A percentile compares a stretch with the other conserved stretches of the same genome.
Conservation (phyloP, 2,329 filamentous ascomycete genomes). For the Coniosporium tulheliwenetii region DNA sequence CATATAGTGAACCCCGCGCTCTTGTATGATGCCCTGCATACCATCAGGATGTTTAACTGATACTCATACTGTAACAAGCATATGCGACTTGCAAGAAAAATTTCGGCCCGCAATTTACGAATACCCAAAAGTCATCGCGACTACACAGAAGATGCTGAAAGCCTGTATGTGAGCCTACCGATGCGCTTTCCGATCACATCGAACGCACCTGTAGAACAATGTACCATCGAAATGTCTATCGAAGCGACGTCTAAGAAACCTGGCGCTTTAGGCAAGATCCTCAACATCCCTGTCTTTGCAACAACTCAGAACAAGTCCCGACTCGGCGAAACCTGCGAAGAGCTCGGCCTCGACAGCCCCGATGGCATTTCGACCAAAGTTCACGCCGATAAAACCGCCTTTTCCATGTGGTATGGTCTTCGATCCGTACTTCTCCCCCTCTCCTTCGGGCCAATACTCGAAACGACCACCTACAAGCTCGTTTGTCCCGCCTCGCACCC, state of each 20-base stretch:
- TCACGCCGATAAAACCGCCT: conserved; percentile 71
- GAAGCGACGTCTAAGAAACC: too few relatives aligned
- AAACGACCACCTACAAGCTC: background rate
- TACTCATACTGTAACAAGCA: conserved; percentile 33
- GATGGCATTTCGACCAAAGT: conserved; percentile 36
- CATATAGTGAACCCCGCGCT: conserved; percentile 19
- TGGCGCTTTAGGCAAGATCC: conserved; percentile 13
- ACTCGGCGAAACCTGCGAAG: conserved; percentile 64
- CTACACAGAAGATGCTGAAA: conserved; percentile 35
- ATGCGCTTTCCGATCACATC: too few relatives aligned
- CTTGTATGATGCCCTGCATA: conserved; percentile 14
- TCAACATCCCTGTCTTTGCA: conserved; percentile 64
- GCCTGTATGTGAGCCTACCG: conserved; percentile 19
- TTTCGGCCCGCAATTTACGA: conserved; percentile 73
- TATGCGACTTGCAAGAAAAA: conserved; percentile 92
- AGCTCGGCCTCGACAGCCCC: conserved; percentile 41
- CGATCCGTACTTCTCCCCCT: too few relatives aligned
- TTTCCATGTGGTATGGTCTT: conserved; percentile 56
- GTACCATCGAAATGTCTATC: too few relatives aligned
- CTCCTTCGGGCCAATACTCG: background rate
- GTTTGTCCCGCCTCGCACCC: background rate
- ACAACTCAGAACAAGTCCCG: conserved; percentile 73
- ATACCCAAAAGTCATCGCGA: conserved; percentile 56
- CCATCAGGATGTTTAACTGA: background rate
- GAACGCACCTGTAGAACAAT: too few relatives aligned